Percentiles rank a stretch among this genome's conserved stretches.
phyloP scores from a whole-genome alignment of 768 basidiomycete species.

The Tricholoma terreum region DNA sequence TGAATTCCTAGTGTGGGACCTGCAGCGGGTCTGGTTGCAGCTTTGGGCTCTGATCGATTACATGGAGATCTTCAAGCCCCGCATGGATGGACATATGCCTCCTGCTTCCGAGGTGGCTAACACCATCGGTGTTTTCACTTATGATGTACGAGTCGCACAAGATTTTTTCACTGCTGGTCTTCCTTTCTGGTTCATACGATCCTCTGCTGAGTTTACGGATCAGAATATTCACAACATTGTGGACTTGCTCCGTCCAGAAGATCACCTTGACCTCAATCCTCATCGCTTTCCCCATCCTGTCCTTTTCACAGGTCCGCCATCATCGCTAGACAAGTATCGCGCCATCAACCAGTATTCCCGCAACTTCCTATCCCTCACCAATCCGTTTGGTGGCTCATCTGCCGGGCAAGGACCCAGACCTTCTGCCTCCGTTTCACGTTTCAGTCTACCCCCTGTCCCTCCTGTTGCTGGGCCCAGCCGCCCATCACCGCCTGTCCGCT shows the following conservation, averaged over 20 bases:
- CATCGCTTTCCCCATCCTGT: background rate
- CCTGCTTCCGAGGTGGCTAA: background rate
- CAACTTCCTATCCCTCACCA: too few species aligned
- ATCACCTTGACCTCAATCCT: background rate
- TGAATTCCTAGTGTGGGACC: background rate
- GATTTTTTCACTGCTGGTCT: background rate
- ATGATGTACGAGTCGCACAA: background rate
- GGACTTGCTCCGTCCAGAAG: background rate
- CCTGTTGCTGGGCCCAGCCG: too few species aligned
- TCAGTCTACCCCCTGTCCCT: too few species aligned
- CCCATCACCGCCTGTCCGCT: too few species aligned
- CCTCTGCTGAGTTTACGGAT: background rate
- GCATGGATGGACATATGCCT: background rate
- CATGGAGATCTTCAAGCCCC: conserved; percentile 1
- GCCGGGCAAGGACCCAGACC: too few species aligned
- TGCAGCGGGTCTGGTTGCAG: background rate
- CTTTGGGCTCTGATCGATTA: background rate
- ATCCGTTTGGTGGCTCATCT: too few species aligned
- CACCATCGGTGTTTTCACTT: background rate
- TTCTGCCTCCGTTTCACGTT: too few species aligned
- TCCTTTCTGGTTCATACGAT: background rate
- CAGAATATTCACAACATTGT: background rate
- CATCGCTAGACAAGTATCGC: too few species aligned
- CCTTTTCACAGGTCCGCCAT: too few species aligned
- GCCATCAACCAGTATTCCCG: too few species aligned